Conservation (phyloP, 2,329 filamentous ascomycete genomes). For the Neopestalotiopsis sp. region DNA sequence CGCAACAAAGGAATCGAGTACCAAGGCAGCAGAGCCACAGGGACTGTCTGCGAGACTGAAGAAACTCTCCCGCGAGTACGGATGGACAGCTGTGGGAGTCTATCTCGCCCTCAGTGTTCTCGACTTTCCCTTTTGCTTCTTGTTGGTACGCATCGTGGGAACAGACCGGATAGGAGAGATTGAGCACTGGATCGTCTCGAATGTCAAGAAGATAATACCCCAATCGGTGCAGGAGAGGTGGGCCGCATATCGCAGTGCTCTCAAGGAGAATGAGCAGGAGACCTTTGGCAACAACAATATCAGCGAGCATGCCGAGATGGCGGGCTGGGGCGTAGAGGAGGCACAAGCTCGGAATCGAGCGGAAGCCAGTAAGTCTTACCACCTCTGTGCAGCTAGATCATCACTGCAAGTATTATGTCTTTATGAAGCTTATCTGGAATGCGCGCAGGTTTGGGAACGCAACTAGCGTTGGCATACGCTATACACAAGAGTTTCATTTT, state of each 20-base stretch:
- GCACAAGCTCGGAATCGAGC: constrained; percentile 65
- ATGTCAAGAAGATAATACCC: constrained; percentile 64
- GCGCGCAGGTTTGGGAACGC: constrained; percentile 69
- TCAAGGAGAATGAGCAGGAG: constrained; percentile 52
- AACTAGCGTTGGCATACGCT: constrained; percentile 91
- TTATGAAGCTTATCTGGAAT: constrained; percentile 23
- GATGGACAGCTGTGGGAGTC: constrained; percentile 91
- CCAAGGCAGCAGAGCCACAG: constrained; percentile 18
- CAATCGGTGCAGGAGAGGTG: constrained; percentile 60
- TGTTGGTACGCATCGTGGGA: constrained; percentile 82
- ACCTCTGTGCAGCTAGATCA: neutral
- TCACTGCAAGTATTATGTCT: neutral
- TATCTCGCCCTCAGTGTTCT: constrained; percentile 83
- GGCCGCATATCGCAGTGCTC: constrained; percentile 53
- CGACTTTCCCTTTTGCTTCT: constrained; percentile 95
- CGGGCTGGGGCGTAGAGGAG: constrained; percentile 66
- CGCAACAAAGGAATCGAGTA: neutral
- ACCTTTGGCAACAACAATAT: constrained; percentile 49
- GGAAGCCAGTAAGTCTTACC: constrained; percentile 73
- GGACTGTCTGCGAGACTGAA: constrained; percentile 76
- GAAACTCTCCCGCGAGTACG: constrained; percentile 89
- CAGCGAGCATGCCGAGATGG: constrained; percentile 55
- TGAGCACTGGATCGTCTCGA: constrained; percentile 72
- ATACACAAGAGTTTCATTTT: constrained; percentile 99
- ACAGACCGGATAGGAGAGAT: constrained; percentile 79